Evolutionary conservation across 805 yeast genomes (phyloP), one percentile per base, ranked within the genome.

Genomic region (Teunomyces barrocoloradensis): DNA sequence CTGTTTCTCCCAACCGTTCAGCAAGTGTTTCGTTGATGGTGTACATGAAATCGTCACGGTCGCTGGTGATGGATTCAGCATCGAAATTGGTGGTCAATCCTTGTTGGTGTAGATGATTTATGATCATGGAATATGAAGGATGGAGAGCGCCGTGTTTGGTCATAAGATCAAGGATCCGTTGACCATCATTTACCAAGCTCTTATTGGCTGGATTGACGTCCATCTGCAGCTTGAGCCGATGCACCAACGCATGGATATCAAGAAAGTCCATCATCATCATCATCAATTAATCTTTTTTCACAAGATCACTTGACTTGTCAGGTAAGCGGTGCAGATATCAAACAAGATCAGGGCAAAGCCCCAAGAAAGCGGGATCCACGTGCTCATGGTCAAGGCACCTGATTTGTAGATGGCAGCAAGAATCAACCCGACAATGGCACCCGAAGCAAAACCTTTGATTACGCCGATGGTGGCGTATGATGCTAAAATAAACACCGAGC

Each of bases 311-410:
- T 79, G 43, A 74, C 63, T 78, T 50, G 81, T 74, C 48, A 87
- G 80, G 61, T 86, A 89, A 5, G 87, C 77, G 6, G 84, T 77
- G 29, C 85, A 72, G 30, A 89, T 75, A 59, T 86, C 81, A 63
- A 79, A 87, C 37, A 89, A 60, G 5, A 87, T 74, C 55, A 82
- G 83, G 4, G 86, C 78, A 2, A 86, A 65, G 0, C 83, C 95
- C 81, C 91, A 88, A 46, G 86, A 78, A 54, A 92, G 77, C 0
- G 99, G 98, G 6, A 92, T 81, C 99, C 99, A 92, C 0, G 97
- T 88, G 10, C 95, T 85, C 95, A 94, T 88, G 18, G 86, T 79
- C 57, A 92, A 81, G 20, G 85, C 75, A 0, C 96, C 96, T 0
- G 96, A 82, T 46, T 77, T 73, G 67, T 91, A 91, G 6, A 90